Conservation (phyloP, 257 asterid genomes). For the Salvia hispanica region DNA sequence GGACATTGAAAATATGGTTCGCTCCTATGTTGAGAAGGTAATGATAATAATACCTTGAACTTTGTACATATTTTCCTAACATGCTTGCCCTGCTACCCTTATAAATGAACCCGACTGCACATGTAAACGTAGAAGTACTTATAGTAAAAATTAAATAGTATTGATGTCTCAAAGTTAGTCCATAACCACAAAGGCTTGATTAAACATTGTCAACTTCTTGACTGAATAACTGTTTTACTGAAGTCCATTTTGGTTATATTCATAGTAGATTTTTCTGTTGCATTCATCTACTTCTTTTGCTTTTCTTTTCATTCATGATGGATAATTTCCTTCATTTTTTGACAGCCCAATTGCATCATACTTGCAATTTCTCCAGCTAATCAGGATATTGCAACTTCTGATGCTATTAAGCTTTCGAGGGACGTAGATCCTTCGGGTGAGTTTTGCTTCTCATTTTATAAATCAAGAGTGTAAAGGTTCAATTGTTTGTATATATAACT, state of each 20-base stretch:
- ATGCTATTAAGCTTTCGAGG: conserved; percentile 85
- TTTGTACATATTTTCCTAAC: neutral
- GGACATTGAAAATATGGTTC: conserved; percentile 94
- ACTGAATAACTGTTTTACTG: conserved; percentile 4
- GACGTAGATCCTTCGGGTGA: conserved; percentile 93
- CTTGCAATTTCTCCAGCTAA: conserved; percentile 96
- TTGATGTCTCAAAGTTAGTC: neutral
- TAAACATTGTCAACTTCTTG: conserved; percentile 4
- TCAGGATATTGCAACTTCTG: conserved; percentile 97
- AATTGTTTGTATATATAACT: conserved; percentile 10
- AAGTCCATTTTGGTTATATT: neutral
- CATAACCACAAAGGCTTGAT: conserved; percentile 2
- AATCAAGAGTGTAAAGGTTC: conserved; percentile 15
- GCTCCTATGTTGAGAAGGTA: conserved; percentile 88
- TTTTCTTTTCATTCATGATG: neutral
- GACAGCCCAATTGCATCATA: conserved; percentile 84
- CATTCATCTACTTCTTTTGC: neutral
- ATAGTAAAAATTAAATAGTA: neutral
- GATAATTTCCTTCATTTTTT: neutral
- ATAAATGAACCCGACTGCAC: neutral
- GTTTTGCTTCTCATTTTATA: conserved; percentile 7
- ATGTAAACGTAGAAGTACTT: neutral
- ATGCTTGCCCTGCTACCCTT: conserved; percentile 4
- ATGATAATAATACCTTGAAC: conserved; percentile 5
- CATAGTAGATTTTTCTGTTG: neutral